Base-by-base conservation (phyloP, 345 rosid genomes). In the Gossypium longicalyx region DNA sequence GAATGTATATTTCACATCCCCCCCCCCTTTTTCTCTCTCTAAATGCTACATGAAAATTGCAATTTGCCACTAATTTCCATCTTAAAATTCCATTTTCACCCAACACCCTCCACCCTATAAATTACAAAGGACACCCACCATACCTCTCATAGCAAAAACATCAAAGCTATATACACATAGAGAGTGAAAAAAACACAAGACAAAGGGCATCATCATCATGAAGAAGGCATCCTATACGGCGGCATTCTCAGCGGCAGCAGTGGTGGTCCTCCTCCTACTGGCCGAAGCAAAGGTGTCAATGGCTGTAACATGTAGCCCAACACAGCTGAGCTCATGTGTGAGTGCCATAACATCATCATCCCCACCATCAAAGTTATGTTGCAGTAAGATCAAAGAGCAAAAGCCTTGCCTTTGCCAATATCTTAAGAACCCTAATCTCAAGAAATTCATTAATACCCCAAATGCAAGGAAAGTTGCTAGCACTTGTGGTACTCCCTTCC, bases 361-460 rank as follows among this genome's bases (percentile, higher is more conserved):
- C 53, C 91, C 88, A 23, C 97, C 98, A 57, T 80, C 97, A 0
- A 71, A 76, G 2, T 70, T 79, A 56, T 94, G 98, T 80, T 94
- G 98, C 83, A 78, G 73, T 67, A 94, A 86, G 88, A 87, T 94
- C 73, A 91, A 81, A 70, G 90, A 91, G 38, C 98, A 94, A 82
- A 85, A 85, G 82, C 97, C 98, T 71, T 94, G 98, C 54, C 91
- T 94, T 62, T 94, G 98, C 86, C 85, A 87, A 25, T 94, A 92
- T 84, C 83, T 92, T 74, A 85, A 80, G 77, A 91, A 94, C 75
- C 98, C 95, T 0, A 86, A 76, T 48, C 90, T 94, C 52, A 82
- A 82, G 83, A 86, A 85, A 59, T 88, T 90, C 43, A 83, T 92
- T 51, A 89, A 88, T 85, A 83, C 93, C 49, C 93, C 95, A 27